Conservation (phyloP, 2,329 filamentous ascomycete genomes). For the Alternaria ethzedia region DNA sequence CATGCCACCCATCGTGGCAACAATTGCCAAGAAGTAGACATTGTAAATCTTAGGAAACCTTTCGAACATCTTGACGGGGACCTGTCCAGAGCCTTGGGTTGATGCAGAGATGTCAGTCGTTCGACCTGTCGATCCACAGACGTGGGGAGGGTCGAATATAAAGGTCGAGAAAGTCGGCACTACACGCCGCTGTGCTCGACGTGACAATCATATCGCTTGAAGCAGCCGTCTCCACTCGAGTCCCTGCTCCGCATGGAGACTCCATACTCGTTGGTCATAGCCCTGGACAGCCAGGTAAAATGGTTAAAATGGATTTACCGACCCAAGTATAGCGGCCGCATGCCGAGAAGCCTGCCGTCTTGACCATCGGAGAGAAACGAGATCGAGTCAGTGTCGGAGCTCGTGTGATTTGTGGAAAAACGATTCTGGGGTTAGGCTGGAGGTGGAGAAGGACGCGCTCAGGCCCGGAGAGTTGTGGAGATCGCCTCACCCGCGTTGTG, state of each 20-base stretch:
- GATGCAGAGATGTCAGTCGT: conserved; percentile 4
- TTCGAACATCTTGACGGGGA: conserved; percentile 36
- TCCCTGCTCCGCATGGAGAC: conserved; percentile 9
- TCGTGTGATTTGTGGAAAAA: conserved; percentile 18
- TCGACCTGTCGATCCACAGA: conserved; percentile 5
- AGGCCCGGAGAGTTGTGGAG: conserved; percentile 14
- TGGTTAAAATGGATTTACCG: conserved; percentile 8
- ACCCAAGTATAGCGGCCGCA: conserved; percentile 3
- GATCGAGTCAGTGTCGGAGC: conserved; percentile 3
- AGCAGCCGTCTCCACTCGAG: conserved; percentile 10
- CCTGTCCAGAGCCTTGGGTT: conserved; percentile 13
- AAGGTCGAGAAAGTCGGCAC: background rate
- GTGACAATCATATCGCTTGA: background rate
- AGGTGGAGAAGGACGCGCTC: conserved; percentile 6
- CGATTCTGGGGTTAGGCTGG: conserved; percentile 3
- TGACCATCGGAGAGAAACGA: conserved; percentile 8
- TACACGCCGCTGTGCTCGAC: background rate
- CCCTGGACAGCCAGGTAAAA: conserved; percentile 1
- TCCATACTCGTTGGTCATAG: conserved; percentile 3
- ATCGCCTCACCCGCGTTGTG: conserved; percentile 18
- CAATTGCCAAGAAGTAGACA: conserved; percentile 64
- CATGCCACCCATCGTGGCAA: conserved; percentile 68
- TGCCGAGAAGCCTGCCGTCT: conserved; percentile 1
- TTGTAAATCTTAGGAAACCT: conserved; percentile 61
- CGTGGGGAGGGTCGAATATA: conserved; percentile 15